These are phyloP conservation scores for Arthrobotrys musiformis DNA, from an alignment of 2,329 filamentous ascomycete genomes.

Conservation along the genomic window DNA sequence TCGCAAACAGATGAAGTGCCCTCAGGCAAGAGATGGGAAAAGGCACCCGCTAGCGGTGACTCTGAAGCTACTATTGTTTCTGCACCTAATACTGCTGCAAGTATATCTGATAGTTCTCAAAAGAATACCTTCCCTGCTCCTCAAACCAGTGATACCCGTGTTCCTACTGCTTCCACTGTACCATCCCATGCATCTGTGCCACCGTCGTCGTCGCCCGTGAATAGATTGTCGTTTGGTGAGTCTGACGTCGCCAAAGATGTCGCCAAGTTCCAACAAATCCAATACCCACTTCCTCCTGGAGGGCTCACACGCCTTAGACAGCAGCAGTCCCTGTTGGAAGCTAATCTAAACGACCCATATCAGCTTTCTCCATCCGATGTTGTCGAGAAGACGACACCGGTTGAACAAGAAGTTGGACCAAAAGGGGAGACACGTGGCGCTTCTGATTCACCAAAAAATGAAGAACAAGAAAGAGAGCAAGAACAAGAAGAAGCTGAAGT, in stretches of 20 bases:
- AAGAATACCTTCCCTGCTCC: conserved; percentile 54
- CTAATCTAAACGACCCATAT: conserved; percentile 42
- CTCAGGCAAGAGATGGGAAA: conserved; percentile 41
- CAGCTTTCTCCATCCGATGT: conserved; percentile 32
- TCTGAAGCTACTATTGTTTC: conserved; percentile 54
- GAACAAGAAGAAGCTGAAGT: conserved; percentile 34
- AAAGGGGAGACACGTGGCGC: conserved; percentile 24
- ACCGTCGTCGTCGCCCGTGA: conserved; percentile 43
- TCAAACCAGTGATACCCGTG: conserved; percentile 54
- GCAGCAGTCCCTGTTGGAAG: conserved; percentile 46
- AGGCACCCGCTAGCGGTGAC: conserved; percentile 27
- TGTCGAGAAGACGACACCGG: background rate
- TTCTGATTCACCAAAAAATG: conserved; percentile 12
- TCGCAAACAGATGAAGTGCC: conserved; percentile 17
- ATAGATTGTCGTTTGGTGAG: conserved; percentile 50
- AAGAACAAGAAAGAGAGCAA: conserved; percentile 36
- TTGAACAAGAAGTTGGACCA: conserved; percentile 26
- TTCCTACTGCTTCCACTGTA: conserved; percentile 39
- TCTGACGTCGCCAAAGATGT: conserved; percentile 42
- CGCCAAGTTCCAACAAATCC: conserved; percentile 28
- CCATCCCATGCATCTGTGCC: conserved; percentile 54
- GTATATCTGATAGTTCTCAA: conserved; percentile 56
- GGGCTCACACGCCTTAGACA: conserved; percentile 47
- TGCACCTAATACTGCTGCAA: conserved; percentile 53
- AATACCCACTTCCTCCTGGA: conserved; percentile 48